Percentiles rank a stretch among this genome's conserved stretches.
phyloP scores from a whole-genome alignment of 1,139 yeast genomes.

The Nakaseomyces kungkrabaensis region DNA sequence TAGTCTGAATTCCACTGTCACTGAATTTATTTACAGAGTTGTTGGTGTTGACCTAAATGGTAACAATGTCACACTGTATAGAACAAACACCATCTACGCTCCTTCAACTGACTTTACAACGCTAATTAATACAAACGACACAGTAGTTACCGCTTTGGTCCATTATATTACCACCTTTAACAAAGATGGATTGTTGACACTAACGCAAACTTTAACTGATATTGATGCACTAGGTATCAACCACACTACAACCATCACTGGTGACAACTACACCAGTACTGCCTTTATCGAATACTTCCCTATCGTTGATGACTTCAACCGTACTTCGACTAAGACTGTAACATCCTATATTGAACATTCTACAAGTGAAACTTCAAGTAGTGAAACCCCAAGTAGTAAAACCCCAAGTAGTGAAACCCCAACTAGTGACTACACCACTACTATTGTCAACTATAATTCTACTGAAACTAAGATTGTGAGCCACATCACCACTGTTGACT shows the following conservation, averaged over 20 bases:
- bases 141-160: not conserved
- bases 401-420: not conserved
- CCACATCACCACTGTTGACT: slow-evolving; percentile 1
- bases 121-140: not conserved
- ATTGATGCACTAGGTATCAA: not conserved
- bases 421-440: not conserved
- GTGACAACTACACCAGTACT: not conserved
- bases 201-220: not conserved
- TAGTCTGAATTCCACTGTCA: not conserved
- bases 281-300: not conserved
- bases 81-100: not conserved
- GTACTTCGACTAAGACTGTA: not conserved
- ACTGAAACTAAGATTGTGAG: not conserved
- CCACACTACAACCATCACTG: not conserved
- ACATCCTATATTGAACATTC: not conserved
- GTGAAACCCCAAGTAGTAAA: not conserved
- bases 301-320: not conserved
- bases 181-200: not conserved
- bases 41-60: slow-evolving; percentile 1
- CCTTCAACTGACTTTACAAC: not conserved
- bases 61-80: not conserved
- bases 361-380: not conserved
- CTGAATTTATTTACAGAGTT: slow-evolving; percentile 1
- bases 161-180: not conserved
- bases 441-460: not conserved